Evolutionary conservation across 2,329 filamentous ascomycete species (phyloP).

Genomic region (Alternaria hordeiaustralica): DNA sequence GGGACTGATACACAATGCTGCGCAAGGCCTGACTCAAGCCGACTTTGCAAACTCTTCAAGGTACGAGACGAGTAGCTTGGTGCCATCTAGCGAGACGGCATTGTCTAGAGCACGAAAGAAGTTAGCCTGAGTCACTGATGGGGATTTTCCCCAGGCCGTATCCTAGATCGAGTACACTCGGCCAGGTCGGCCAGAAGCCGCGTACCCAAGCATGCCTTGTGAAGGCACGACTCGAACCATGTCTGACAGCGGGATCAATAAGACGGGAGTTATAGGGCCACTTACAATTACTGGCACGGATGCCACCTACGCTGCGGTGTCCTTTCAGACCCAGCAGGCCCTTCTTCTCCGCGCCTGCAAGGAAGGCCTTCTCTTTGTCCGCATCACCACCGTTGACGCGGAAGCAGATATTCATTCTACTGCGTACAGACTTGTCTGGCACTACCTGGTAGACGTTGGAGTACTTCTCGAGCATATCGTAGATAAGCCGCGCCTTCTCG

Average conservation of each 20-base stretch:
- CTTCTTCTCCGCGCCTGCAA: slow-evolving; percentile 71
- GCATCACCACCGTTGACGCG: slow-evolving; percentile 70
- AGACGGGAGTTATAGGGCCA: slow-evolving; percentile 17
- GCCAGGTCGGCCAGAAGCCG: neutral
- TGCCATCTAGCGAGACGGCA: slow-evolving; percentile 72
- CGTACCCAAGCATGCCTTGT: slow-evolving; percentile 21
- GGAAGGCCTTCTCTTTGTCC: slow-evolving; percentile 78
- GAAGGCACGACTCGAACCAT: slow-evolving; percentile 5
- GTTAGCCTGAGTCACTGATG: slow-evolving; percentile 19
- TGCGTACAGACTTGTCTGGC: slow-evolving; percentile 75
- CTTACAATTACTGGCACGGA: slow-evolving; percentile 79
- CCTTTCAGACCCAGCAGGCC: slow-evolving; percentile 85
- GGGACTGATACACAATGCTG: slow-evolving; percentile 6
- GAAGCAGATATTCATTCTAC: slow-evolving; percentile 96
- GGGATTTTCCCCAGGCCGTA: slow-evolving; percentile 5
- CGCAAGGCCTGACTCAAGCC: slow-evolving; percentile 24
- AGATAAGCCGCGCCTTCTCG: slow-evolving; percentile 78
- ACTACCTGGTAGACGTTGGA: slow-evolving; percentile 79
- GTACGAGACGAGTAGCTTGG: slow-evolving; percentile 71
- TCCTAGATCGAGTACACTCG: slow-evolving; percentile 6
- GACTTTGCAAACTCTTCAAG: slow-evolving; percentile 64
- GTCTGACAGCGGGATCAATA: slow-evolving; percentile 10
- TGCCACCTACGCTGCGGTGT: slow-evolving; percentile 84
- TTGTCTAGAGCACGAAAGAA: slow-evolving; percentile 63
- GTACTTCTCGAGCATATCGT: slow-evolving; percentile 75